Evolutionary conservation across 2,329 filamentous ascomycete species (phyloP).

Genomic region (Diaporthe capsici): DNA sequence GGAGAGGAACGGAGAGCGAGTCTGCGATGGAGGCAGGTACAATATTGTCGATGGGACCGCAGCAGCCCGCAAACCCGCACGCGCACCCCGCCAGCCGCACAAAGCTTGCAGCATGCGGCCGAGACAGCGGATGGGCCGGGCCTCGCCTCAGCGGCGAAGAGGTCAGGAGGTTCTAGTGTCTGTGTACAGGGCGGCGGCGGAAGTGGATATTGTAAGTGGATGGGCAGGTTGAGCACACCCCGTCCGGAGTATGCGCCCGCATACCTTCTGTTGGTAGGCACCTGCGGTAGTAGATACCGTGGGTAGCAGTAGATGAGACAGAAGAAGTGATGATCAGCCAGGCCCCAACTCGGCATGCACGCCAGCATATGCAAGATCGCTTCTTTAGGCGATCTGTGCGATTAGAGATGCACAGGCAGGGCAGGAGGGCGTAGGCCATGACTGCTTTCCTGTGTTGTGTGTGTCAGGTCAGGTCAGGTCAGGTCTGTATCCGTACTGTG

Average conservation of each 20-base stretch:
- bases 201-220: slow-evolving; percentile 14
- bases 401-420: background rate
- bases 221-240: background rate
- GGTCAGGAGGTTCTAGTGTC: slow-evolving; percentile 6
- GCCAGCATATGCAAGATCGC: slow-evolving; percentile 38
- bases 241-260: background rate
- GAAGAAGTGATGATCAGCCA: slow-evolving; percentile 11
- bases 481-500: background rate
- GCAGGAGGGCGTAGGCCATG: background rate
- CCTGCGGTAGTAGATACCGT: background rate
- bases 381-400: slow-evolving; percentile 32
- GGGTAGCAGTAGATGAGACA: slow-evolving; percentile 7
- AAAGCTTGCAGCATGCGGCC: slow-evolving; percentile 35
- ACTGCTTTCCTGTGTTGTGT: background rate
- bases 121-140: slow-evolving; percentile 39
- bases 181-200: slow-evolving; percentile 4
- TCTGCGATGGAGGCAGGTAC: background rate
- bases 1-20: background rate
- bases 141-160: slow-evolving; percentile 22
- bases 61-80: background rate
- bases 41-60: background rate
- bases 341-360: slow-evolving; percentile 20
- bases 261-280: background rate
- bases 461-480: background rate
- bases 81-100: background rate